A percentile compares a stretch with the other conserved stretches of the same genome.
Evolutionary conservation across 2,329 filamentous ascomycete species (phyloP).

Genomic region (Rosellinia necatrix): DNA sequence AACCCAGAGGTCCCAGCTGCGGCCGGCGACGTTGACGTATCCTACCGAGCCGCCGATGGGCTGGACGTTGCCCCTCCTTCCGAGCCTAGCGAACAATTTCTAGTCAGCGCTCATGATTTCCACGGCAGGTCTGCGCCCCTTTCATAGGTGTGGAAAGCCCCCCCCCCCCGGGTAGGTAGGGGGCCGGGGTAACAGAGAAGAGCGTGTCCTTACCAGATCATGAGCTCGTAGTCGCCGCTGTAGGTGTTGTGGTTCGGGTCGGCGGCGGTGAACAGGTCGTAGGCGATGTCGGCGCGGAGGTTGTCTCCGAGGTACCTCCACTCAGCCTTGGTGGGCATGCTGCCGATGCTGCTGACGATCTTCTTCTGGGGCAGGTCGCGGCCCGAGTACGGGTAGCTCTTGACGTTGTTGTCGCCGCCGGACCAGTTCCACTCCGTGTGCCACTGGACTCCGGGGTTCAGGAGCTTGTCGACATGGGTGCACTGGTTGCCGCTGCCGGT

Average conservation of each 20-base stretch:
- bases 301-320: constrained; percentile 24
- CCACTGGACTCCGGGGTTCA: constrained; percentile 26
- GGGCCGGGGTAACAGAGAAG: too few species aligned
- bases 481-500: constrained; percentile 24
- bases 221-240: constrained; percentile 27
- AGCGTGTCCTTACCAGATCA: constrained; percentile 28
- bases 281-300: constrained; percentile 26
- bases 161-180: too few species aligned
- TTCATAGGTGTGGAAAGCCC: too few species aligned
- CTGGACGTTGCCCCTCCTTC: constrained; percentile 10
- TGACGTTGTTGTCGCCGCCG: constrained; percentile 26
- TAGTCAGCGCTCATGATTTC: background rate
- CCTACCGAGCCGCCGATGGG: constrained; percentile 24
- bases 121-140: too few species aligned
- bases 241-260: constrained; percentile 24
- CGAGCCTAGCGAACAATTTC: constrained; percentile 12
- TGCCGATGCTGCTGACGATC: constrained; percentile 23
- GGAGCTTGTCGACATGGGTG: constrained; percentile 20
- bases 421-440: constrained; percentile 25
- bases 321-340: constrained; percentile 27
- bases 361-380: constrained; percentile 19
- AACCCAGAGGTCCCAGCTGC: constrained; percentile 20
- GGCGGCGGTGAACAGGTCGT: constrained; percentile 26
- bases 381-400: constrained; percentile 25
- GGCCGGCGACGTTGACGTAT: constrained; percentile 16